Base-by-base conservation (phyloP, 306 rosid genomes). In the Vigna mungo region DNA sequence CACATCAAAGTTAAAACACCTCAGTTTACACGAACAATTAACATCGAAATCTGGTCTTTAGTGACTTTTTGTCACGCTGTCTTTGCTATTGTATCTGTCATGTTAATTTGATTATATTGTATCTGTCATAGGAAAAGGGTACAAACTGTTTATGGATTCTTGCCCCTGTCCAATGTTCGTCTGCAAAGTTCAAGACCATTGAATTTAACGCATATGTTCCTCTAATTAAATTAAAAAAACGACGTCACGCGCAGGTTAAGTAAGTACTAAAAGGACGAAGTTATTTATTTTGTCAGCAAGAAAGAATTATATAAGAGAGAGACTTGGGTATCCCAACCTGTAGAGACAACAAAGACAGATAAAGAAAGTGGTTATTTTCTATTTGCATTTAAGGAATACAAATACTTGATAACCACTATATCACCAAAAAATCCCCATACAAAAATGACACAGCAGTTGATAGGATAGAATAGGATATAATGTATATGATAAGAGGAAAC, bases 1-100 rank as follows among this genome's bases (percentile, higher is more conserved):
- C 18, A 36, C 64, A 4, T 51, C 25, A n/a, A 51, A 51, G 69
- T 2, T 15, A 63, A 30, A 25, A 20, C 37, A 49, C 51, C 54
- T 64, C 34, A 63, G 49, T 68, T 49, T 76, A 48, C 21, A 4
- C 39, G 18, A 63, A 7, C 72, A 48, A 48, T 62, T 43, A 44
- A 23, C 58, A 10, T 23, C 20, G 16, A 73, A 6, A n/a, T 59
- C 4, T 43, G 41, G 32, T 55, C 69, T 16, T 5, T 9, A 21
- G 18, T 43, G 16, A 16, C 14, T 30, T 30, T 30, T 15, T 30
- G 11, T 60, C 9, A 4, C 67, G 14, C 11, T 14, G 44, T 60
- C 21, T 59, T 12, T 30, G 67, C n/a, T 23, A 41, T n/a, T 70
- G 61, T 44, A 10, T 21, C 23, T 21, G 23, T 21, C 18, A 71